A percentile compares a stretch with the other conserved stretches of the same genome.
Evolutionary conservation across 2,329 filamentous ascomycete genomes (phyloP).

Genomic region (Fusarium acutatum): DNA sequence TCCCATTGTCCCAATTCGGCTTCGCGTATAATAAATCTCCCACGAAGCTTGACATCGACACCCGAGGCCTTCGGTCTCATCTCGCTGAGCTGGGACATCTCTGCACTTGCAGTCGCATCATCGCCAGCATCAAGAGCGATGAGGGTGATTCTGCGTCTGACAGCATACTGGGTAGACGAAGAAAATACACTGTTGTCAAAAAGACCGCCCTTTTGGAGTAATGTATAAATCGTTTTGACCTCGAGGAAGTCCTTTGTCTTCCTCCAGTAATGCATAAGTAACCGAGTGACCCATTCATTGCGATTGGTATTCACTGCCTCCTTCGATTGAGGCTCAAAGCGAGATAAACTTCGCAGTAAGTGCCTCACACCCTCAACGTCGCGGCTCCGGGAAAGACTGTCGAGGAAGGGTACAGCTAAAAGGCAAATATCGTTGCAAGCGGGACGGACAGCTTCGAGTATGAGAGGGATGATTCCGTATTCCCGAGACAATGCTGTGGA

Average conservation of each 20-base stretch:
- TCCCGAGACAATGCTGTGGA: slow-evolving; percentile 22
- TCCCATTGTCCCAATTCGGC: slow-evolving; percentile 43
- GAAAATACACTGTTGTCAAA: slow-evolving; percentile 33
- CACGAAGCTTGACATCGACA: slow-evolving; percentile 42
- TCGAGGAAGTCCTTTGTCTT: slow-evolving; percentile 33
- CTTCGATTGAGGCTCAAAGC: neutral
- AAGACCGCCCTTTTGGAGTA: slow-evolving; percentile 43
- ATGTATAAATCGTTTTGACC: slow-evolving; percentile 40
- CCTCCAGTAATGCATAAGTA: slow-evolving; percentile 40
- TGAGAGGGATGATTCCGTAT: slow-evolving; percentile 24
- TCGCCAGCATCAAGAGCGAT: slow-evolving; percentile 43
- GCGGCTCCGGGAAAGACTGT: slow-evolving; percentile 17
- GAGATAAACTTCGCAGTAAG: slow-evolving; percentile 24
- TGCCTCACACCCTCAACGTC: slow-evolving; percentile 26
- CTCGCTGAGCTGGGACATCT: slow-evolving; percentile 36
- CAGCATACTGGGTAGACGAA: slow-evolving; percentile 38
- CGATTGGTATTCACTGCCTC: slow-evolving; percentile 1
- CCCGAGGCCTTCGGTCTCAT: slow-evolving; percentile 28
- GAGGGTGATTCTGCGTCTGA: slow-evolving; percentile 41
- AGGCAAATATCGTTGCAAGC: slow-evolving; percentile 36
- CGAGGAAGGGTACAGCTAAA: slow-evolving; percentile 36
- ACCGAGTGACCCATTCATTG: slow-evolving; percentile 33
- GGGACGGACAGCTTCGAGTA: slow-evolving; percentile 35
- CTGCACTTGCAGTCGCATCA: slow-evolving; percentile 37
- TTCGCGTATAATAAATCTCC: slow-evolving; percentile 40